Percentiles rank a stretch among this genome's conserved stretches.
Conservation (phyloP, 208 protist genomes). For the Acanthamoeba sp. region DNA sequence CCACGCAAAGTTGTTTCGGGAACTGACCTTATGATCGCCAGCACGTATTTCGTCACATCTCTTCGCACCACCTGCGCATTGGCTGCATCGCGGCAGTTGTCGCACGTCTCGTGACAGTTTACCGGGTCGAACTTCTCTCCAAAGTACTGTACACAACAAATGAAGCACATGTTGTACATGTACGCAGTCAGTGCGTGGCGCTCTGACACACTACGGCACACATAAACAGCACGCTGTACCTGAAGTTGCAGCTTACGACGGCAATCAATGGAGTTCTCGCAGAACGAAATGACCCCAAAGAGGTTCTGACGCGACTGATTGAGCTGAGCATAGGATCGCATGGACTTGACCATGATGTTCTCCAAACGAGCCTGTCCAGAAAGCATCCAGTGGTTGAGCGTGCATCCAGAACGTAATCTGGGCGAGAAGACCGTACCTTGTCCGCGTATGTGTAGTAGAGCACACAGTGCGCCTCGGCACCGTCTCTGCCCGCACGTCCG, state of each 20-base stretch:
- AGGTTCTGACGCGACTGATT: conserved; percentile 63
- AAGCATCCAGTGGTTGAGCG: not conserved
- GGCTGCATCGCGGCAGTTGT: conserved; percentile 61
- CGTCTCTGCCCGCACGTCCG: conserved; percentile 63
- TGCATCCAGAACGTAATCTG: too few relatives aligned
- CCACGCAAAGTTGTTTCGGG: not conserved
- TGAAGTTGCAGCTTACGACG: conserved; percentile 67
- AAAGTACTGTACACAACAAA: conserved; percentile 71
- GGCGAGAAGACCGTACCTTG: not conserved
- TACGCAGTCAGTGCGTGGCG: not conserved
- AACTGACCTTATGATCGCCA: not conserved
- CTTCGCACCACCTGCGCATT: not conserved
- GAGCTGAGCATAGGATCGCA: conserved; percentile 21
- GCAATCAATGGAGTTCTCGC: conserved; percentile 70
- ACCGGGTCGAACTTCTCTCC: conserved; percentile 69
- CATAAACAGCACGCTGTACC: not conserved
- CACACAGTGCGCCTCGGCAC: conserved; percentile 44
- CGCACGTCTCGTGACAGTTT: conserved; percentile 63
- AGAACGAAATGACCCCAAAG: conserved; percentile 59
- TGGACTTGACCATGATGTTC: conserved; percentile 58
- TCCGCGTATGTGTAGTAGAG: conserved; percentile 69
- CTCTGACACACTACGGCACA: too few relatives aligned
- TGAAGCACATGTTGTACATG: too few relatives aligned
- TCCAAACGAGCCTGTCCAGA: conserved; percentile 4
- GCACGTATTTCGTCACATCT: conserved; percentile 18